Evolutionary conservation across 164 flowering plant genomes (phyloP).

Genomic region (Umbilicus rupestris): DNA sequence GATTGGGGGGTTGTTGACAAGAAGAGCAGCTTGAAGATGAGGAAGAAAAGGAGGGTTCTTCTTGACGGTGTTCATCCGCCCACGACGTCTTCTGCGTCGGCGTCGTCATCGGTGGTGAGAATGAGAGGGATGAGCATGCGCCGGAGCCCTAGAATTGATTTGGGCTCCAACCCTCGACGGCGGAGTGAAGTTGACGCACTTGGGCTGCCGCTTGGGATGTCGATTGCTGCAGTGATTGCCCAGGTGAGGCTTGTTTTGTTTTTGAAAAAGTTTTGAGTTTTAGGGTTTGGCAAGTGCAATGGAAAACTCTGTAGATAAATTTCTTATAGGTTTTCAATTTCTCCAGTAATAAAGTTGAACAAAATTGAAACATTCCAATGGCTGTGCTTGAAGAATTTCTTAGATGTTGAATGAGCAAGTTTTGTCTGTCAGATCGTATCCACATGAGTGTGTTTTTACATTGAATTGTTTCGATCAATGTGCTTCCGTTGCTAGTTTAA

Average conservation of each 20-base stretch:
- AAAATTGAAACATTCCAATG: too few relatives aligned
- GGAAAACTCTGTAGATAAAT: too few relatives aligned
- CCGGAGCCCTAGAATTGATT: constrained; percentile 25
- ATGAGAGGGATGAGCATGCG: constrained; percentile 26
- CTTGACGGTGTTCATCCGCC: neutral
- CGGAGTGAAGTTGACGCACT: constrained; percentile 25
- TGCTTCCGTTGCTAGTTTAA: too few relatives aligned
- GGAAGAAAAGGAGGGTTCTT: neutral
- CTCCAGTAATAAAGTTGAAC: too few relatives aligned
- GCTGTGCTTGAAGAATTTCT: too few relatives aligned
- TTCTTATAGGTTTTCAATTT: too few relatives aligned
- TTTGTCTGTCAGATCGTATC: neutral
- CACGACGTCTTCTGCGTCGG: constrained; percentile 13
- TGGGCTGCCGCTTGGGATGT: constrained; percentile 51
- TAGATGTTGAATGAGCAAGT: too few relatives aligned
- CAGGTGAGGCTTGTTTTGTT: constrained; percentile 24
- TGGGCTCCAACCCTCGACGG: constrained; percentile 15
- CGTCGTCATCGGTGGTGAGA: constrained; percentile 14
- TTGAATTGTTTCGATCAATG: neutral
- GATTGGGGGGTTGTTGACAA: neutral
- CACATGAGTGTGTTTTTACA: too few relatives aligned
- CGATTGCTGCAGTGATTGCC: constrained; percentile 42
- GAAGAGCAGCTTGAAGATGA: neutral
- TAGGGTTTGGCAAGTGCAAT: neutral
- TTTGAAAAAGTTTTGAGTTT: constrained; percentile 1